Percentiles rank a stretch among this genome's conserved stretches.
These are phyloP conservation scores for Polygonum aviculare DNA, from an alignment of 148 eudicot genomes.

Conservation along the genomic window DNA sequence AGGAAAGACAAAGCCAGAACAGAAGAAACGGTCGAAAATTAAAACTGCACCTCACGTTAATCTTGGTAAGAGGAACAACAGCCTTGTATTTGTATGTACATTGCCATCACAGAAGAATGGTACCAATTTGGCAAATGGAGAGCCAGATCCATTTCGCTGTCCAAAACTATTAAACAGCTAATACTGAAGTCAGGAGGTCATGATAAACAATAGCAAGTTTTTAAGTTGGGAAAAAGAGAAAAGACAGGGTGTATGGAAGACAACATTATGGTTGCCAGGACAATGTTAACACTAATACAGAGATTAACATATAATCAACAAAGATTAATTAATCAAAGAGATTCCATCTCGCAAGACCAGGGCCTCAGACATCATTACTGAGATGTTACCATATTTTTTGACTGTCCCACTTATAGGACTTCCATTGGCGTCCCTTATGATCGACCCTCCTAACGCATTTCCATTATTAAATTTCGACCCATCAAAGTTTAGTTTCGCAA, in stretches of 20 bases:
- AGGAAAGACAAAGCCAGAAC: neutral
- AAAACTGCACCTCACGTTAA: neutral
- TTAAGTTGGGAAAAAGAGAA: neutral
- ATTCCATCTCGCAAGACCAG: neutral
- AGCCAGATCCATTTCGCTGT: neutral
- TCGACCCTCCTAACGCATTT: too few species aligned
- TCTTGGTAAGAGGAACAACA: neutral
- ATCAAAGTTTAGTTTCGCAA: too few species aligned
- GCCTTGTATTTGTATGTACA: neutral
- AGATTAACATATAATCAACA: neutral
- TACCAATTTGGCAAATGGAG: neutral
- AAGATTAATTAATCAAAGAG: slow-evolving; percentile 5
- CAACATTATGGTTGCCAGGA: neutral
- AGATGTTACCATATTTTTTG: too few species aligned
- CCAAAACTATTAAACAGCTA: neutral
- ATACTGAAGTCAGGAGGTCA: neutral
- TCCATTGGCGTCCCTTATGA: too few species aligned
- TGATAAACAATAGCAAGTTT: neutral
- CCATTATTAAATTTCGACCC: too few species aligned
- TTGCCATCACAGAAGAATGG: neutral
- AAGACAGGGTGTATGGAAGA: slow-evolving; percentile 2
- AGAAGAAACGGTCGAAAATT: neutral
- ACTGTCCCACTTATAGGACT: too few species aligned
- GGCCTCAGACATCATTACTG: too few species aligned
- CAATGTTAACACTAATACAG: neutral